A percentile compares a stretch with the other conserved stretches of the same genome.
Evolutionary conservation across 2,329 filamentous ascomycete genomes (phyloP).

Genomic region (Gremmenia infestans): DNA sequence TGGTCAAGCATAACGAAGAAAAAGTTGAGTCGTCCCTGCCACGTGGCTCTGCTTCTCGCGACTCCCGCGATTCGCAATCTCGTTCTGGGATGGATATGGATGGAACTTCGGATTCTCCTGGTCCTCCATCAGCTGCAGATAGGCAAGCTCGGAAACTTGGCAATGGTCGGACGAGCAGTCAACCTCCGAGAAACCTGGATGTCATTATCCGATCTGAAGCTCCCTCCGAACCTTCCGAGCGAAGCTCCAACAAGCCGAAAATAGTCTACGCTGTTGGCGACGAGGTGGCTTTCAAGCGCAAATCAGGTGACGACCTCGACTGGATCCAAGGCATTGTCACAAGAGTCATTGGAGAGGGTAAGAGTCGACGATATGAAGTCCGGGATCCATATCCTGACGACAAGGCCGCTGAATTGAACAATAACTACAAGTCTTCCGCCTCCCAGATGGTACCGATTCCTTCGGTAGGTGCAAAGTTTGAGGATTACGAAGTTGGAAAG

Average conservation of each 20-base stretch:
- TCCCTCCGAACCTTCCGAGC: conserved; percentile 20
- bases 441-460: conserved; percentile 75
- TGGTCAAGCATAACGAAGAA: conserved; percentile 23
- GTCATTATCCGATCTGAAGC: conserved; percentile 17
- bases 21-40: conserved; percentile 9
- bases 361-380: conserved; percentile 72
- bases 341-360: conserved; percentile 69
- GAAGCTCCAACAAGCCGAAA: conserved; percentile 36
- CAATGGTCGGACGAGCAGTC: conserved; percentile 24
- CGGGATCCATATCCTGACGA: conserved; percentile 75
- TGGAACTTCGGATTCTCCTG: conserved; percentile 28
- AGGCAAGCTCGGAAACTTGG: conserved; percentile 26
- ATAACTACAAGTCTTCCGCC: conserved; percentile 63
- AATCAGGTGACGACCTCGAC: conserved; percentile 48
- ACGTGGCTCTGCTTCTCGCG: conserved; percentile 19
- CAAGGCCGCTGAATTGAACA: conserved; percentile 47
- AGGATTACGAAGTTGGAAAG: conserved; percentile 60
- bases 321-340: conserved; percentile 78
- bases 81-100: conserved; percentile 28
- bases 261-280: conserved; percentile 57
- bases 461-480: conserved; percentile 50
- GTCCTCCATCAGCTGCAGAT: conserved; percentile 28
- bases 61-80: conserved; percentile 20
- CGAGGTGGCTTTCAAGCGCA: conserved; percentile 62
- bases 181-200: conserved; percentile 26